Evolutionary conservation across 768 basidiomycete genomes (phyloP).

Genomic region (Tricholoma furcatifolium): DNA sequence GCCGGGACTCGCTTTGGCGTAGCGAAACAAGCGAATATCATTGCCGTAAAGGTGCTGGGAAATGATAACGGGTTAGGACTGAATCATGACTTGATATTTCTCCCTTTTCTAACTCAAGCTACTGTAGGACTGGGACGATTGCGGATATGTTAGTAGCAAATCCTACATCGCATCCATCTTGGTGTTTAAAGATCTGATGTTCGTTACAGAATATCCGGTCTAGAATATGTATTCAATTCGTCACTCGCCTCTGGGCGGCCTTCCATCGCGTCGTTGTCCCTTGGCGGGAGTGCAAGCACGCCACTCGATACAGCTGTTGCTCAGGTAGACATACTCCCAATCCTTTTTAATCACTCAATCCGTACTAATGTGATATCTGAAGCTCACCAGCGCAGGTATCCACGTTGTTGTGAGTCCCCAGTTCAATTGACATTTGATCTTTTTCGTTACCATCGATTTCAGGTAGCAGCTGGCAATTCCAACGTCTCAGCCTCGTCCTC

Average conservation of each 20-base stretch:
- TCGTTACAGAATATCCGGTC: neutral
- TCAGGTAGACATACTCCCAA: neutral
- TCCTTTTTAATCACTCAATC: neutral
- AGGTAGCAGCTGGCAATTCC: slow-evolving; percentile 29
- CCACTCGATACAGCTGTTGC: slow-evolving; percentile 7
- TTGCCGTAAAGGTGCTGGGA: slow-evolving; percentile 13
- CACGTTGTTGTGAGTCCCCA: neutral
- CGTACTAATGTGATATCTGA: neutral
- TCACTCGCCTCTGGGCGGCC: slow-evolving; percentile 2
- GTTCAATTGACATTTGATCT: neutral
- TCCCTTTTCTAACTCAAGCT: neutral
- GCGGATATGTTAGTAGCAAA: slow-evolving; percentile 10
- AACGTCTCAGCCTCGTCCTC: slow-evolving; percentile 23
- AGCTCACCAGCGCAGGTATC: neutral
- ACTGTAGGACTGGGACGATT: slow-evolving; percentile 7
- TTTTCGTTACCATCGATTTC: neutral
- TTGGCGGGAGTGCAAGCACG: slow-evolving; percentile 4
- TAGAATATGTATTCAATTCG: slow-evolving; percentile 2
- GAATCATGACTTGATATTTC: neutral
- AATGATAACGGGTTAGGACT: slow-evolving; percentile 6
- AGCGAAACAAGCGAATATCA: slow-evolving; percentile 23
- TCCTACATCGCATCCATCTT: no score
- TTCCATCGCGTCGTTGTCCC: slow-evolving; percentile 8
- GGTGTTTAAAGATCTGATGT: no score
- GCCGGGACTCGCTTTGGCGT: slow-evolving; percentile 33